phyloP scores from a whole-genome alignment of 495 filamentous ascomycete genomes.

The Aspergillus haitiensis region DNA sequence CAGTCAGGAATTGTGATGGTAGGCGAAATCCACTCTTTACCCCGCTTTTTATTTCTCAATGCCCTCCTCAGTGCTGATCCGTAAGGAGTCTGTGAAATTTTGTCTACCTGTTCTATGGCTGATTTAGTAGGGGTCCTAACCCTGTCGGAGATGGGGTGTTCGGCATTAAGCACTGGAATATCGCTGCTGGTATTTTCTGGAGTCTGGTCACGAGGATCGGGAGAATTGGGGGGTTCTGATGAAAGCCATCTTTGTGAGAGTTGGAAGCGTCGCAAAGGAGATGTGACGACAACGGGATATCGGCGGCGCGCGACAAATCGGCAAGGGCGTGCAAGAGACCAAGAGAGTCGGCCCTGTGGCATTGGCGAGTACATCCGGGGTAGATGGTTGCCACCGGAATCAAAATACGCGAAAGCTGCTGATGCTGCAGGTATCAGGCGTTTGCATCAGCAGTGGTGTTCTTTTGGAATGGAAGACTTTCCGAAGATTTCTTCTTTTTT shows the following conservation, averaged over 20 bases:
- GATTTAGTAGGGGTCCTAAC: conserved; percentile 18
- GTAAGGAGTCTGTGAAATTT: conserved; percentile 36
- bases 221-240: conserved; percentile 36
- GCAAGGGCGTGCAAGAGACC: conserved; percentile 42
- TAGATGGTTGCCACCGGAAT: conserved; percentile 32
- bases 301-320: conserved; percentile 47
- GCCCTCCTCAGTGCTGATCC: conserved; percentile 44
- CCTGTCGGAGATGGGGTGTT: conserved; percentile 16
- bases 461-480: background rate
- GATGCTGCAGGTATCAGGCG: conserved; percentile 24
- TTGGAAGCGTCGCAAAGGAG: conserved; percentile 40
- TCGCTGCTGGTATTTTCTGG: conserved; percentile 28
- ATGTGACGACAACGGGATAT: conserved; percentile 33
- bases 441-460: conserved; percentile 19
- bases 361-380: conserved; percentile 49
- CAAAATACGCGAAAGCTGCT: conserved; percentile 21
- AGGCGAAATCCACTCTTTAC: conserved; percentile 23
- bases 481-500: conserved; percentile 11
- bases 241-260: conserved; percentile 38
- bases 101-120: conserved; percentile 22
- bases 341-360: conserved; percentile 36
- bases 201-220: conserved; percentile 25
- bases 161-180: conserved; percentile 26
- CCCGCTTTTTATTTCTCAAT: conserved; percentile 36
- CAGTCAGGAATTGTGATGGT: conserved; percentile 38